phyloP scores from a whole-genome alignment of 2,329 filamentous ascomycete species.

The Colletotrichum lini region DNA sequence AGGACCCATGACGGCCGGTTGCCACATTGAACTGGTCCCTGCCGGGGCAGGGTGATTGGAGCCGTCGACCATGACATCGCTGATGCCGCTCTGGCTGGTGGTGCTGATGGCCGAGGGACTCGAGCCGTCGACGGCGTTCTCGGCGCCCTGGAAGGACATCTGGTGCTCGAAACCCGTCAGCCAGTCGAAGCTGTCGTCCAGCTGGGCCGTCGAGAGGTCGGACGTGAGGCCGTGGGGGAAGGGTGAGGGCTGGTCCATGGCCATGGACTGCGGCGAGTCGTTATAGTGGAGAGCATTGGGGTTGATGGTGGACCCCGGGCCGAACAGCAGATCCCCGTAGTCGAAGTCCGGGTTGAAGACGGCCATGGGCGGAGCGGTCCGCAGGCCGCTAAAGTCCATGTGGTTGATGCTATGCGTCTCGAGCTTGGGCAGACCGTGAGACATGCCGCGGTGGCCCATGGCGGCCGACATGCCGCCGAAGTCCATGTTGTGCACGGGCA shows the following conservation, averaged over 20 bases:
- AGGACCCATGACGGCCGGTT: conserved; percentile 77
- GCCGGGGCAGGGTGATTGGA: conserved; percentile 73
- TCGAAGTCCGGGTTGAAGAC: conserved; percentile 78
- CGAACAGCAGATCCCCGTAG: conserved; percentile 79
- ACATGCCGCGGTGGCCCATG: conserved; percentile 75
- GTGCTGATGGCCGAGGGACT: conserved; percentile 97
- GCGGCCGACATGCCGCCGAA: conserved; percentile 81
- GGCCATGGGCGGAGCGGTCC: conserved; percentile 80
- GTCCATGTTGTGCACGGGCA: conserved; percentile 71
- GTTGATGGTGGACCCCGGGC: conserved; percentile 76
- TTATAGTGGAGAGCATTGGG: conserved; percentile 86
- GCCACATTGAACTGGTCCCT: conserved; percentile 75
- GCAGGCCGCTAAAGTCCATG: conserved; percentile 78
- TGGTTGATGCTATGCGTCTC: conserved; percentile 79
- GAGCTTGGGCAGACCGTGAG: conserved; percentile 82
- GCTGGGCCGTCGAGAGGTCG: conserved; percentile 66
- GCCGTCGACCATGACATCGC: conserved; percentile 92
- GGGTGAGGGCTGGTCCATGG: conserved; percentile 73
- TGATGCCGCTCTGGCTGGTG: conserved; percentile 90
- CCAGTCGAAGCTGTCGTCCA: conserved; percentile 90
- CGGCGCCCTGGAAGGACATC: conserved; percentile 79
- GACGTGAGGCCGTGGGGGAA: conserved; percentile 72
- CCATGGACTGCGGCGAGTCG: conserved; percentile 79
- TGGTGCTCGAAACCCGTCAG: conserved; percentile 83
- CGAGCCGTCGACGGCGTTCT: conserved; percentile 90